Evolutionary conservation across 225 moss, liverwort and hornwort species (phyloP), one percentile per base, ranked within the genome.

Genomic region (Takakia lepidozioides): DNA sequence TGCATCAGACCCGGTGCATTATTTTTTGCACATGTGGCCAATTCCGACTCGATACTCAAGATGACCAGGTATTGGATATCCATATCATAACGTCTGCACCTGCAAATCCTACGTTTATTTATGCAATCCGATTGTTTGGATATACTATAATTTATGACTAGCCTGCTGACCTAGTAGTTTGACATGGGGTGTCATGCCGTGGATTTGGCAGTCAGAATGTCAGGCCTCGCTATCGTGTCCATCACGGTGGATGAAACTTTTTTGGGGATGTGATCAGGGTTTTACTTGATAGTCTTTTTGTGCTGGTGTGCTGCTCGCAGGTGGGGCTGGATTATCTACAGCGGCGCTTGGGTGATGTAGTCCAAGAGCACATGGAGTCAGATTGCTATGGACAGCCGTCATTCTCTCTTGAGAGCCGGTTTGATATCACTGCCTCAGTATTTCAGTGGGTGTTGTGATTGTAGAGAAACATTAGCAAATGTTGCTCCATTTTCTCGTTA

Each of bases 361-460:
- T 78, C 34, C 78, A 87, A 63, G 65, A 85, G 50, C 98, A 98
- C 46, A 55, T 81, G 18, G 72, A 70, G 40, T 74, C 72, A 5
- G 78, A 75, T 46, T 98, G 98, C 70, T 46, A 55, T 36, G 75
- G 66, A 9, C 85, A 70, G 51, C 87, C 85, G 27, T 61, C 59
- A 9, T 98, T 91, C 55, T 78, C 76, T 26, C 66, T 91, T 19
- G 75, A 87, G 51, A 46, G 69, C 23, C 77, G 71, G 22, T 91
- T 91, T 62, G 87, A 73, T 53, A 81, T 98, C 49, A 74, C 87
- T 36, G 98, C 98, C 29, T 61, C 70, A 25, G 65, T 57, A 64
- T 87, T 98, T 50, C 75, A 98, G 51, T 81, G 85, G 63, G 98
- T 98, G 37, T 61, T 98, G 27, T 98, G 70, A 86, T 32, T 32